These are phyloP conservation scores for Eucalyptus melliodora DNA, from an alignment of 345 rosid genomes.

Conservation along the genomic window DNA sequence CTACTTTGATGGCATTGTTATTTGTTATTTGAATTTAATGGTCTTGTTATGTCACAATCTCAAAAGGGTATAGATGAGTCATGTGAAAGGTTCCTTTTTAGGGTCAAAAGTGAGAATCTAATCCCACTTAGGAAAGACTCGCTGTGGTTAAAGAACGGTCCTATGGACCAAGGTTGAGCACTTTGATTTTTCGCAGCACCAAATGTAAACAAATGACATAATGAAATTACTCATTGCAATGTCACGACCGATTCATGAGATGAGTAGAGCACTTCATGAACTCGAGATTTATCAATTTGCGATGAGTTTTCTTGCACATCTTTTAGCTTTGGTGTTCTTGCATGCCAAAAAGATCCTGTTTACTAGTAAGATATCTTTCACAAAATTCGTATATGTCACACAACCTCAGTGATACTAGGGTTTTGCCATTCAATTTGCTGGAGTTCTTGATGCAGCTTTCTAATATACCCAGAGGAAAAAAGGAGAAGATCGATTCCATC, in stretches of 20 bases:
- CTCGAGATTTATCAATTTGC: not conserved
- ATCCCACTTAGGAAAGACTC: not conserved
- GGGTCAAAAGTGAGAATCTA: not conserved
- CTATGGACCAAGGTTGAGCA: not conserved
- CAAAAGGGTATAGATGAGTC: not conserved
- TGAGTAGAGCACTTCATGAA: not conserved
- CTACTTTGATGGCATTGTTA: not conserved
- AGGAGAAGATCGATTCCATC: not conserved
- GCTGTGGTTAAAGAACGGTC: not conserved
- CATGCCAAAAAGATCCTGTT: not conserved
- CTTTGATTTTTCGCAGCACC: not conserved
- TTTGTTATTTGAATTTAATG: not conserved
- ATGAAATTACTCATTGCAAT: not conserved
- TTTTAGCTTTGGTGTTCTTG: not conserved
- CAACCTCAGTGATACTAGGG: not conserved
- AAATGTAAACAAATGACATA: not conserved
- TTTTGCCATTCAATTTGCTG: not conserved
- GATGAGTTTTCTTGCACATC: not conserved
- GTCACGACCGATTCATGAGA: fast-evolving
- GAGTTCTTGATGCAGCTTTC: not conserved
- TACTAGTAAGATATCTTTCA: not conserved
- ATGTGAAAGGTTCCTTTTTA: not conserved
- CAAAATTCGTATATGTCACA: not conserved
- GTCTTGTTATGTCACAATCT: not conserved
- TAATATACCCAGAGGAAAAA: not conserved